A percentile compares a stretch with the other conserved stretches of the same genome.
These are phyloP conservation scores for Carnegiea gigantea DNA, from an alignment of 179 eudicot species.

Conservation along the genomic window DNA sequence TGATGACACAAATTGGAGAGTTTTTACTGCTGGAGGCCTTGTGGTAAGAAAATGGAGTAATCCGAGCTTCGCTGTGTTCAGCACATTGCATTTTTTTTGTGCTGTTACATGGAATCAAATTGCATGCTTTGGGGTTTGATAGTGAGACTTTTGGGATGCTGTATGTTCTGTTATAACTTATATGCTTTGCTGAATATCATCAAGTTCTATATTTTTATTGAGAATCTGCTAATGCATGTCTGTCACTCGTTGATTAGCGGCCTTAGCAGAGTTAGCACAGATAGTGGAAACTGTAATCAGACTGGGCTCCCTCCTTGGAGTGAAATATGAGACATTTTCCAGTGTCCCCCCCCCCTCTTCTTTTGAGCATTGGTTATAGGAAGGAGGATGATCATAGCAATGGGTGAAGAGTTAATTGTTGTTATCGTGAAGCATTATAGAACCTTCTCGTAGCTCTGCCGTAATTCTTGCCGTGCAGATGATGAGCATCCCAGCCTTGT, in stretches of 20 bases:
- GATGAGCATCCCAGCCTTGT: not conserved
- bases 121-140: not conserved
- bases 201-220: not conserved
- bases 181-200: too few relatives aligned
- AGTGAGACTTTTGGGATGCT: not conserved
- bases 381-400: not conserved
- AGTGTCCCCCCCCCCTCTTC: too few relatives aligned
- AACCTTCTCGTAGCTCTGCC: not conserved
- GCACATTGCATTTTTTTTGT: not conserved
- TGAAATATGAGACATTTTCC: not conserved
- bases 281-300: not conserved
- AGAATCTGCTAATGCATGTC: not conserved
- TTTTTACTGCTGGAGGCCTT: not conserved
- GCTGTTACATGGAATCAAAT: too few relatives aligned
- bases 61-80: not conserved
- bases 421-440: not conserved
- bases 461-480: not conserved
- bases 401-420: not conserved
- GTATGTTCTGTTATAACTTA: too few relatives aligned
- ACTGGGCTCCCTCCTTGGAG: not conserved
- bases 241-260: not conserved
- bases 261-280: too few relatives aligned
- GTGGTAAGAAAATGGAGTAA: not conserved
- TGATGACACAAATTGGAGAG: too few relatives aligned
- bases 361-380: too few relatives aligned